phyloP scores from a whole-genome alignment of 2,329 filamentous ascomycete genomes.

The Gyromitra esculenta region DNA sequence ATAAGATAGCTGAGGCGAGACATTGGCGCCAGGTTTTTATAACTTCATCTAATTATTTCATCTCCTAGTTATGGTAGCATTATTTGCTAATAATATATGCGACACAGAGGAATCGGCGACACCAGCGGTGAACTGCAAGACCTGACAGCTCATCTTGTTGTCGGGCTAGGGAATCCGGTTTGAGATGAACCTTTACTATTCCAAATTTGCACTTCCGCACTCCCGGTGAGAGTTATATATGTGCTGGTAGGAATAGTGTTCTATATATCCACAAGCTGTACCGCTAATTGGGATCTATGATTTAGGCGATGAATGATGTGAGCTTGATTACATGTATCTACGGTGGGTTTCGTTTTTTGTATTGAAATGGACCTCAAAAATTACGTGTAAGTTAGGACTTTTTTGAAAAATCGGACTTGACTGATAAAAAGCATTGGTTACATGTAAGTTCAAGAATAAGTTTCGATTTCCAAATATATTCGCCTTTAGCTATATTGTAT shows the following conservation, averaged over 20 bases:
- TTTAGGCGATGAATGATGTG: not conserved
- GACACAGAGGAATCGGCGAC: not conserved
- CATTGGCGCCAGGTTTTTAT: constrained; percentile 1
- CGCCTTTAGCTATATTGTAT: too few species aligned
- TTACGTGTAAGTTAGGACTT: too few species aligned
- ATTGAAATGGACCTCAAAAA: not conserved
- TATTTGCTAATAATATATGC: not conserved
- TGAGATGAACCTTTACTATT: not conserved
- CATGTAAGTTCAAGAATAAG: too few species aligned
- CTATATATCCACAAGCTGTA: not conserved
- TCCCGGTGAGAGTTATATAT: not conserved
- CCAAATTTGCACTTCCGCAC: not conserved
- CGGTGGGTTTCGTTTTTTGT: not conserved
- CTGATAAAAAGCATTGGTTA: too few species aligned
- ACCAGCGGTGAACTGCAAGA: not conserved
- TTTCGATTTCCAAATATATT: too few species aligned
- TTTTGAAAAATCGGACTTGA: too few species aligned
- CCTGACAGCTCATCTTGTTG: not conserved
- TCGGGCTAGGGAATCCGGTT: constrained; percentile 9
- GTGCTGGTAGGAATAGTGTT: not conserved
- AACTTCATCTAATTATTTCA: not conserved
- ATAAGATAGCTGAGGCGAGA: constrained; percentile 2
- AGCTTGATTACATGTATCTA: not conserved
- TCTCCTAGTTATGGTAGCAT: not conserved
- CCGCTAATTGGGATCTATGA: not conserved